Base-by-base conservation (phyloP, 768 basidiomycete genomes). In the Russula abietina region DNA sequence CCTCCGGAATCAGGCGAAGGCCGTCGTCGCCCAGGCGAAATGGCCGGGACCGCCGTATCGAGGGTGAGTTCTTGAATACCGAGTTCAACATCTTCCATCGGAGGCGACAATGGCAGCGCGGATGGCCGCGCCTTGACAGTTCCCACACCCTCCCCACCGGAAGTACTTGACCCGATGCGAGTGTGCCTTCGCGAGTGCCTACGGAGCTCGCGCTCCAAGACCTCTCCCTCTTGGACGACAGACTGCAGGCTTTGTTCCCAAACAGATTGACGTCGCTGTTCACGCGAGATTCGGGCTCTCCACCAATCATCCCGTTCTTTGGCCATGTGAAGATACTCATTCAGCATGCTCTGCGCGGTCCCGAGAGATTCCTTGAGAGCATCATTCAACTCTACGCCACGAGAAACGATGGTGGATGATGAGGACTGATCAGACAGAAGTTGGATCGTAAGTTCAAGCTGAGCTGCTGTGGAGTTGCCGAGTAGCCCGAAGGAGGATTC, bases 211-310 rank as follows among this genome's bases (percentile, higher is more conserved):
- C 76, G 75, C 76, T 98, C 95, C 24, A 95, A 79, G 11, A 78
- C 80, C 69, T 92, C 91, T 17, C 93, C 93, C 72, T 96, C 91
- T 60, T 81, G 79, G 1, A 94, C 93, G 9, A 95, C 93, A 2
- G 84, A 83, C 59, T 87, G 84, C 70, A 98, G 73, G 72, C 90
- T 95, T 75, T 93, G 88, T 74, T 96, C 94, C 95, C 95, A 98
- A 30, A 93, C 77, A 12, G 71, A 76, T 69, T 86, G 84, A 28
- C 85, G 78, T 67, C 80, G 77, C 53, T 80, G 77, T 70, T 93
- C 89, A 28, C 82, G 80, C 65, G 80, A 80, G 11, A 93, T 75
- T 67, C 84, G 81, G 33, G 78, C 74, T 60, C 79, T 80, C 78
- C 84, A 94, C 82, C 88, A 97, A 54, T 82, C 80, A 66, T 97